A percentile compares a stretch with the other conserved stretches of the same genome.
Evolutionary conservation across 768 basidiomycete genomes (phyloP).

Genomic region (Suillus brevipes): DNA sequence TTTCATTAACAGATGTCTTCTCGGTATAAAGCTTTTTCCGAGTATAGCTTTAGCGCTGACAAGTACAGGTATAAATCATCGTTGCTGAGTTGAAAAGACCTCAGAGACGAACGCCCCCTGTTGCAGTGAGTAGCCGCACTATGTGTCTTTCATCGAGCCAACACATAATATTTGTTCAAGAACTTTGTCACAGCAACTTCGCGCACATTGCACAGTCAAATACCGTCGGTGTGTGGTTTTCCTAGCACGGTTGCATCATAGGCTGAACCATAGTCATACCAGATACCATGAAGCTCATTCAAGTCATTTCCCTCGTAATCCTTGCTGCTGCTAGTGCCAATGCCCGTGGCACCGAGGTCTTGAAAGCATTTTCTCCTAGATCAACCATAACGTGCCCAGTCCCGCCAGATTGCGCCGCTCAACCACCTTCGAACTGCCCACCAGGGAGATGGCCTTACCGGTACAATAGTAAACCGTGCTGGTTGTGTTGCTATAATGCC

Average conservation of each 20-base stretch:
- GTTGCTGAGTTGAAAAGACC: neutral
- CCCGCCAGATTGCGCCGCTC: no score
- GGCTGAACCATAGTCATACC: neutral
- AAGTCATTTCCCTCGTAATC: neutral
- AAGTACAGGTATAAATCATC: neutral
- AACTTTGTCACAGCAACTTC: neutral
- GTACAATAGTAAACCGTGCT: no score
- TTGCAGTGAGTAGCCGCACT: neutral
- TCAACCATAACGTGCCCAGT: no score
- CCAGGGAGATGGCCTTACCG: no score
- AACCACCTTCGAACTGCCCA: no score
- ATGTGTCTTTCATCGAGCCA: neutral
- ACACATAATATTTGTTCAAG: neutral
- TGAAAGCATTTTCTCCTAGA: neutral
- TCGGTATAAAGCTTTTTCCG: neutral
- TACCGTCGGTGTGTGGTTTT: neutral
- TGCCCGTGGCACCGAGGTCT: no score
- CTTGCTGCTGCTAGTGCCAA: conserved; percentile 30
- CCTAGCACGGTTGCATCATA: neutral
- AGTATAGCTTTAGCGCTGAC: neutral
- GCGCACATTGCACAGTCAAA: neutral
- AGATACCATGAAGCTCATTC: neutral
- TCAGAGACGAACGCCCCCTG: neutral
- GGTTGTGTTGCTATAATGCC: no score
- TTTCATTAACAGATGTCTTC: neutral